phyloP scores from a whole-genome alignment of 306 rosid species.

The Rubus idaeus region DNA sequence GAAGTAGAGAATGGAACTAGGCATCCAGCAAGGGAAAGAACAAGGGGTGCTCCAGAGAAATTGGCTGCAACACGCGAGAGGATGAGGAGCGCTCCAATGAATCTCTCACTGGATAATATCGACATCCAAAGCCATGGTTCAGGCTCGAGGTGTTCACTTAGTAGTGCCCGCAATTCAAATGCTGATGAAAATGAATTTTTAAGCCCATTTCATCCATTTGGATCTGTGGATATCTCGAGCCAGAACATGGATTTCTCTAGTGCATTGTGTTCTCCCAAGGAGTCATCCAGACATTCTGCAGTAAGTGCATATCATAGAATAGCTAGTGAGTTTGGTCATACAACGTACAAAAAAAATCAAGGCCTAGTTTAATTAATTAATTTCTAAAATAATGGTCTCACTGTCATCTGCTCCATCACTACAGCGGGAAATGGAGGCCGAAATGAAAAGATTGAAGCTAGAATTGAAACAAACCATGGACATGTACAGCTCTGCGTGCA shows the following conservation, averaged over 20 bases:
- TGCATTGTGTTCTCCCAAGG: constrained; percentile 19
- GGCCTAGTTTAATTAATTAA: background rate
- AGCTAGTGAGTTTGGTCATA: background rate
- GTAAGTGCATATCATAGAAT: constrained; percentile 38
- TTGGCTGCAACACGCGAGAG: constrained; percentile 39
- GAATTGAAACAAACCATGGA: constrained; percentile 97
- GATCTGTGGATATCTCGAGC: constrained; percentile 38
- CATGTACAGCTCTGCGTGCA: constrained; percentile 96
- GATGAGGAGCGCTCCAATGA: constrained; percentile 41
- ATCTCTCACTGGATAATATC: constrained; percentile 39
- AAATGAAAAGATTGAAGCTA: constrained; percentile 83
- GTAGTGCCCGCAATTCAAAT: constrained; percentile 30
- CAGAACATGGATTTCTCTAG: constrained; percentile 33
- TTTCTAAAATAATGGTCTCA: background rate
- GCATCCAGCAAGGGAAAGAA: constrained; percentile 35
- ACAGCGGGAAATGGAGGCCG: constrained; percentile 75
- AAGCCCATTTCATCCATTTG: constrained; percentile 25
- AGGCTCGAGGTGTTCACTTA: constrained; percentile 34
- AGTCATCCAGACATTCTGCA: constrained; percentile 35
- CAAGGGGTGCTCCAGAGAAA: constrained; percentile 38
- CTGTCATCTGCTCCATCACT: constrained; percentile 16
- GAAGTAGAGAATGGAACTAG: constrained; percentile 49
- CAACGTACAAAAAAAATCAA: background rate
- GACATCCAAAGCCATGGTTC: constrained; percentile 28
- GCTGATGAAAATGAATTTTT: constrained; percentile 43